Evolutionary conservation across 2,329 filamentous ascomycete genomes (phyloP).

Genomic region (Colletotrichum horii): DNA sequence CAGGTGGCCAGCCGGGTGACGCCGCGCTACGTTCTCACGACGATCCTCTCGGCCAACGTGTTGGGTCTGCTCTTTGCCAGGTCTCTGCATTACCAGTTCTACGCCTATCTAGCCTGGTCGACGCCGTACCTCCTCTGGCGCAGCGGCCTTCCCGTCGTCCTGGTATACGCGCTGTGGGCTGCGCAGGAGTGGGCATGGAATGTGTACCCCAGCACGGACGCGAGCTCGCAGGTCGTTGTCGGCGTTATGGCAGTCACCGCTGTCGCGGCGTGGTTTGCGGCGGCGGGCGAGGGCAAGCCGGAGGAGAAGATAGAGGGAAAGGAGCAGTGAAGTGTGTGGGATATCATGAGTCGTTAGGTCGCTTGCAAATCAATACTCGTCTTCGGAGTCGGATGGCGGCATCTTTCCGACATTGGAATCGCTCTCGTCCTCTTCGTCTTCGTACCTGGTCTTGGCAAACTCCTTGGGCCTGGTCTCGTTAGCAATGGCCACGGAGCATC

Average conservation of each 20-base stretch:
- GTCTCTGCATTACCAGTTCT: slow-evolving; percentile 95
- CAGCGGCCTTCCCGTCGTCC: slow-evolving; percentile 69
- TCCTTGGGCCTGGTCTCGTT: slow-evolving; percentile 72
- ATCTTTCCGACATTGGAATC: slow-evolving; percentile 84
- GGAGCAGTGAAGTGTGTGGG: slow-evolving; percentile 13
- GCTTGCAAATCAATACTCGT: slow-evolving; percentile 47
- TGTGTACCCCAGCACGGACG: slow-evolving; percentile 77
- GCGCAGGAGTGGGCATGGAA: slow-evolving; percentile 95
- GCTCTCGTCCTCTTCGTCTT: slow-evolving; percentile 76
- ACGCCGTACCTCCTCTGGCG: slow-evolving; percentile 88
- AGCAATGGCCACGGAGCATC: not conserved
- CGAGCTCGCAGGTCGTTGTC: slow-evolving; percentile 69
- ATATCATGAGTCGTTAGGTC: not conserved
- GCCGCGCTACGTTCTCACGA: slow-evolving; percentile 76
- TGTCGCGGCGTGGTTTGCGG: slow-evolving; percentile 64
- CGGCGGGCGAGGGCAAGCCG: slow-evolving; percentile 43
- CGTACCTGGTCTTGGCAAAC: slow-evolving; percentile 70
- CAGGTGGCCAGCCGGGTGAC: slow-evolving; percentile 65
- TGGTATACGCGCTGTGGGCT: slow-evolving; percentile 74
- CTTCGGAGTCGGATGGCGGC: slow-evolving; percentile 82
- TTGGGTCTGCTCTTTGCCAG: slow-evolving; percentile 86
- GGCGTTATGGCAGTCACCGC: slow-evolving; percentile 72
- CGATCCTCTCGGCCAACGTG: slow-evolving; percentile 76
- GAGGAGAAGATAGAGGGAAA: slow-evolving; percentile 26
- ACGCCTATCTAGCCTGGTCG: slow-evolving; percentile 87